Evolutionary conservation across 306 rosid genomes (phyloP), one percentile per base, ranked within the genome.

Genomic region (Parietaria judaica): DNA sequence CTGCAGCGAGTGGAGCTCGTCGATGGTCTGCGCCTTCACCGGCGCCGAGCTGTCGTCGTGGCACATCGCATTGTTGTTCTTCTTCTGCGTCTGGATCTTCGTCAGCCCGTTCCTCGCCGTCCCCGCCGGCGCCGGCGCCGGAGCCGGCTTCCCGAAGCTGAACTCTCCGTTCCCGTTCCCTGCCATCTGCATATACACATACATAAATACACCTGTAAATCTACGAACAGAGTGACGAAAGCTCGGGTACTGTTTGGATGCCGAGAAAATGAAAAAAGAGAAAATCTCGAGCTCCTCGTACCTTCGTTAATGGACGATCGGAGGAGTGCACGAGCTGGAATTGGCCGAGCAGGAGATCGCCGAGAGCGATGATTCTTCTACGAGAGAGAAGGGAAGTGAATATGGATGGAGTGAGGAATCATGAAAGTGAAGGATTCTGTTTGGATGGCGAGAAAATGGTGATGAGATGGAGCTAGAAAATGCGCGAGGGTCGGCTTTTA

Each of bases 11-110:
- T 91, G 97, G 49, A 91, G 95, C 69, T 91, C 95, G 15, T 91
- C 96, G n/a, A 87, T 87, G 6, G 96, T 91, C 54, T 85, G 74
- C 35, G 91, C 97, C 59, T 73, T 91, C 75, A 91, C 90, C 7
- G 97, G 72, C 0, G 91, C 61, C 47, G 54, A 62, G 63, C 87
- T 85, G 72, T 74, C 96, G 31, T 91, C 96, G 60, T 91, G 96
- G 74, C 96, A 91, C 8, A 85, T 66, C 8, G n/a, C 56, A 13
- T 57, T 69, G 51, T 10, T 70, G 49, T 9, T 54, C 49, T 37
- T 60, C 71, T 71, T 72, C 2, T 69, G 73, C 36, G 85, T 84
- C 64, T 77, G 79, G 66, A 84, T 84, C 61, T 62, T 70, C 12
- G 73, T 4, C 67, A 86, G 81, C 2, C 91, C 91, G 66, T 75